Base-by-base conservation (phyloP, 1,284 basidiomycete genomes). In the Sparassis latifolia region DNA sequence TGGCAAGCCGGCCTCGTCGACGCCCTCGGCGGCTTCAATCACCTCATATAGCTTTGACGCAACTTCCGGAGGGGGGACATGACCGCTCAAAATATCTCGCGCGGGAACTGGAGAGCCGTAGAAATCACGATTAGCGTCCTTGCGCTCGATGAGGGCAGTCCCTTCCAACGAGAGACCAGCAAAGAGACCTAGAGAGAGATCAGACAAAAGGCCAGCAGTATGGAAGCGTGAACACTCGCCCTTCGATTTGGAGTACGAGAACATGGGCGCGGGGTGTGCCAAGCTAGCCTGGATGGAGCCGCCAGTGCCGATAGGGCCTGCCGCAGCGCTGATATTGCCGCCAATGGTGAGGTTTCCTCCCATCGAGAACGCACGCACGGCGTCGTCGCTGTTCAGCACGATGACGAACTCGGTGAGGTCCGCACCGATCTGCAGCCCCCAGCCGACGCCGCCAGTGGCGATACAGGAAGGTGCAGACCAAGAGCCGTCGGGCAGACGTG, bases 401-500 rank as follows among this genome's bases (percentile, higher is more conserved):
- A 99, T 85, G 46, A 92, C 89, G 58, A 92, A 92, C 66, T 91
- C 86, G 51, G 86, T 86, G 63, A 88, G 80, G 67, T 89, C 87
- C n/a, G 91, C 91, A 50, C 94, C 94, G 55, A 96, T 90, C 70
- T 97, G 96, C 44, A 98, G 81, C 44, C 96, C 96, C 85, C 95
- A 95, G 39, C 96, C 96, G 4, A 97, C 78, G 51, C 93, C 92
- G 29, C 92, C 95, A 0, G 95, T 98, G n/a, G 92, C 95, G 66
- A 99, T 97, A 71, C 95, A 97, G 42, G 89, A 93, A 0, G 96
- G 96, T 1, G 95, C 95, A 44, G 90, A 94, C 96, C 96, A 98
- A 27, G 90, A 94, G 54, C 96, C 97, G 64, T 98, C 95, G 3
- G 91, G 89, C 37, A 98, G 80, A 12, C 97, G 85, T 7, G 96